Conservation (phyloP, 352 stramenopile species). For the Pythium brachiatum region DNA sequence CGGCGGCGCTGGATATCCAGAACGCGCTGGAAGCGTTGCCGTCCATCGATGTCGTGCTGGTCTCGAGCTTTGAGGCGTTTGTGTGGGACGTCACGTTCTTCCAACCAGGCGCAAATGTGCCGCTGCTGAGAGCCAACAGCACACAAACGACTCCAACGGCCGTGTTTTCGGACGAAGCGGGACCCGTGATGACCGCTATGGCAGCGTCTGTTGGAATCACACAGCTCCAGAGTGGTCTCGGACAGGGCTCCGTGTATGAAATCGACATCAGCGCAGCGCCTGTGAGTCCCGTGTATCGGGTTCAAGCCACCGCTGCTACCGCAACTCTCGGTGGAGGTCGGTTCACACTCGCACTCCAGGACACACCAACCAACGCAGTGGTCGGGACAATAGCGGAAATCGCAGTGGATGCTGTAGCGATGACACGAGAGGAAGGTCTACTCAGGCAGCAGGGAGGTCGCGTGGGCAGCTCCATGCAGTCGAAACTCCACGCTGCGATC, state of each 20-base stretch:
- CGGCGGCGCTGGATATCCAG: conserved; percentile 26
- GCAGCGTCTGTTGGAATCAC: conserved; percentile 16
- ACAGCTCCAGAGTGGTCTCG: conserved; percentile 25
- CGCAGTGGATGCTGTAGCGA: conserved; percentile 34
- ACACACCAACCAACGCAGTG: not conserved
- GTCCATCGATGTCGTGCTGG: conserved; percentile 25
- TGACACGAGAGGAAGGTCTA: conserved; percentile 28
- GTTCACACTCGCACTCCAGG: conserved; percentile 32
- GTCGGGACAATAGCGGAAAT: conserved; percentile 25
- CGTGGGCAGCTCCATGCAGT: conserved; percentile 32
- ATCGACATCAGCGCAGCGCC: conserved; percentile 25
- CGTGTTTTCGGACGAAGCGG: conserved; percentile 17
- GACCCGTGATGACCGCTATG: not conserved
- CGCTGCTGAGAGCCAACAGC: conserved; percentile 23
- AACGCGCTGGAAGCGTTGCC: conserved; percentile 33
- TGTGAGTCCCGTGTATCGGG: conserved; percentile 28
- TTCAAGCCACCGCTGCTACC: conserved; percentile 11
- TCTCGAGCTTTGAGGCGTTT: conserved; percentile 2
- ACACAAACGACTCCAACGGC: conserved; percentile 10
- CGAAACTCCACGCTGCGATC: conserved; percentile 18
- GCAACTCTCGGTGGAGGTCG: conserved; percentile 12
- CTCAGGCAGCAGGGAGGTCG: conserved; percentile 28
- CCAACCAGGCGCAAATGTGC: conserved; percentile 26
- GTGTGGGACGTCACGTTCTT: conserved; percentile 46
- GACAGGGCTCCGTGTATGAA: conserved; percentile 27